Evolutionary conservation across 768 basidiomycete genomes (phyloP).

Genomic region (Amanita rubescens): DNA sequence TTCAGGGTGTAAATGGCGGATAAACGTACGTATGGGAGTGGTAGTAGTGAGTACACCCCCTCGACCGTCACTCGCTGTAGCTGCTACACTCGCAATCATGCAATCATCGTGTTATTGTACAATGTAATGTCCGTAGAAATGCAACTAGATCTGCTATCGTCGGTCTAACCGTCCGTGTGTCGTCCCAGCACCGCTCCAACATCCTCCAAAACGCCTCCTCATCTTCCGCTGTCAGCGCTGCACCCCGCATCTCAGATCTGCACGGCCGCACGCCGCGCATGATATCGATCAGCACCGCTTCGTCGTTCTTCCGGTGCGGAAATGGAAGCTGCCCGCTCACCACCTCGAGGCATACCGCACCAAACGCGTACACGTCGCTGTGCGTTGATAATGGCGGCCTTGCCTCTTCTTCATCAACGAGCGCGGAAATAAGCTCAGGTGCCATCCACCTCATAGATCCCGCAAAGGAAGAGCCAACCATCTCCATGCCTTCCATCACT

Average conservation of each 20-base stretch:
- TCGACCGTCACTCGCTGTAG: too few species aligned
- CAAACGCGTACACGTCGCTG: constrained; percentile 58
- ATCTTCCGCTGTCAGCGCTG: constrained; percentile 19
- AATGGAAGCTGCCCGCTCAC: constrained; percentile 46
- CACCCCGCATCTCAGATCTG: constrained; percentile 21
- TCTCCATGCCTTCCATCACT: constrained; percentile 45
- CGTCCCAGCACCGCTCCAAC: constrained; percentile 40
- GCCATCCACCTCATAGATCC: constrained; percentile 52
- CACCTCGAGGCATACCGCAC: constrained; percentile 45
- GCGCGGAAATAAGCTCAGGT: constrained; percentile 45
- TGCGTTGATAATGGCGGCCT: constrained; percentile 40
- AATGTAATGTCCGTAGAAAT: constrained; percentile 12
- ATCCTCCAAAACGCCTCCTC: constrained; percentile 35
- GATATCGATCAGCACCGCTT: constrained; percentile 49
- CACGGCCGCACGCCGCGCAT: constrained; percentile 43
- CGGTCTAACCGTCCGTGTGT: constrained; percentile 29
- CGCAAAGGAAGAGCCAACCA: constrained; percentile 36
- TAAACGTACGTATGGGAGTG: too few species aligned
- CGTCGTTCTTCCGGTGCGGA: constrained; percentile 45
- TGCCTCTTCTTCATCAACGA: constrained; percentile 38
- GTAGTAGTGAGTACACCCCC: too few species aligned
- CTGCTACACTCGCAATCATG: too few species aligned
- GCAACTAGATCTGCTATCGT: constrained; percentile 33
- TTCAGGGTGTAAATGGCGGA: too few species aligned
- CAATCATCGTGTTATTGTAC: too few species aligned